phyloP scores from a whole-genome alignment of 495 filamentous ascomycete genomes.

The Penicillium steckii region DNA sequence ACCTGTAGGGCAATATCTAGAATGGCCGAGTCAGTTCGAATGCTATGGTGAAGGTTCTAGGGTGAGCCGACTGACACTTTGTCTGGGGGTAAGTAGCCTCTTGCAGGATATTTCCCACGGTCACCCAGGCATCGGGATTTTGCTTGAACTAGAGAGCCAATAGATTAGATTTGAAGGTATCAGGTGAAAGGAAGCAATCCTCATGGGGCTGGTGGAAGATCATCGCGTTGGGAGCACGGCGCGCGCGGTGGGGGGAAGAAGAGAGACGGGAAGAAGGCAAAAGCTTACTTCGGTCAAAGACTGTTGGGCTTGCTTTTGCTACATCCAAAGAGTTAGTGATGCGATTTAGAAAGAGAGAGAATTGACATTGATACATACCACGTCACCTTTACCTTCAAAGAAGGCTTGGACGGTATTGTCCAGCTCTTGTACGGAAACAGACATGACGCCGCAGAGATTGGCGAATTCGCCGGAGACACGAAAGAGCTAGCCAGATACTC shows the following conservation, averaged over 20 bases:
- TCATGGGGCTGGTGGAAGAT: not conserved
- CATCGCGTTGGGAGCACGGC: not conserved
- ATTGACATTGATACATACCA: constrained; percentile 47
- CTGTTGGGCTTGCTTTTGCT: constrained; percentile 98
- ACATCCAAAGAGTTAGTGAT: constrained; percentile 5
- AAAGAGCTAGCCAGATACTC: constrained; percentile 16
- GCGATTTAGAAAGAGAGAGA: not conserved
- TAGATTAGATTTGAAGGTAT: constrained; percentile 29
- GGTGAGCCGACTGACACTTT: constrained; percentile 69
- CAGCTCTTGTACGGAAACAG: constrained; percentile 81
- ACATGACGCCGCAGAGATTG: constrained; percentile 50
- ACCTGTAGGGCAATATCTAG: constrained; percentile 92
- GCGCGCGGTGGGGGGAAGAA: not conserved
- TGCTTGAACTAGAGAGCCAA: constrained; percentile 87
- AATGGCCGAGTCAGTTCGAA: no score
- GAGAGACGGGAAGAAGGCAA: not conserved
- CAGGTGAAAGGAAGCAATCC: not conserved
- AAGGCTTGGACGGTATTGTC: constrained; percentile 95
- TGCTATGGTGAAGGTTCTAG: no score
- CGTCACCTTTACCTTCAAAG: constrained; percentile 91
- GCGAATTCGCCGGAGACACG: constrained; percentile 32
- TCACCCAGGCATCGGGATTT: constrained; percentile 94
- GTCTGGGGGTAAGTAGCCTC: constrained; percentile 89
- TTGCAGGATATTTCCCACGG: constrained; percentile 93
- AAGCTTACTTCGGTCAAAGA: constrained; percentile 84